Evolutionary conservation across 495 filamentous ascomycete species (phyloP), one percentile per base, ranked within the genome.

Genomic region (Rhypophila decipiens): DNA sequence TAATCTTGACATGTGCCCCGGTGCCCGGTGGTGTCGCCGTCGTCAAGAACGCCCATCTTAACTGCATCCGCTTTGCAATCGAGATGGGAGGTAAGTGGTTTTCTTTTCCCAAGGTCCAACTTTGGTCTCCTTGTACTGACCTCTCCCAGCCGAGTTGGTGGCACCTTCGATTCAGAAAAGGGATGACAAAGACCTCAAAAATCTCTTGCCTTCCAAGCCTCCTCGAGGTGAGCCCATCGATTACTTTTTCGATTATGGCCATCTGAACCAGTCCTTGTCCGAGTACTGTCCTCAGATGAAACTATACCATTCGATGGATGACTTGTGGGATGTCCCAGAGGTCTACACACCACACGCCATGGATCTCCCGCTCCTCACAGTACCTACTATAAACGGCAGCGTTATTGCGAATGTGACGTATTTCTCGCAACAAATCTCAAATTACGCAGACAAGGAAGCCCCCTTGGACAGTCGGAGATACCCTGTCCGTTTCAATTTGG

Each of bases 61-160:
- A 54, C 36, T 69, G 66, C 52, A 53, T 67, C 13, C 55, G 66
- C n/a, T 58, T 60, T 45, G 64, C 61, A 12, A 65, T 69, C 15
- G 66, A 69, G 50, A 63, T 61, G 42, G 66, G 66, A 39, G 64
- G 66, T 56, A 23, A 51, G 53, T 50, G 12, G 13, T 2, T 22
- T 35, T 24, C 39, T 21, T 15, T 15, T 35, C 29, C 29, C 29
- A 33, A 7, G 9, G 9, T 10, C 35, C 35, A 7, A 40, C 13
- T 35, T n/a, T 20, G 4, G 15, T n/a, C 24, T 17, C 13, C 24
- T 45, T 4, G 15, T 31, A 24, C 40, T 23, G 37, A 38, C 24
- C n/a, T n/a, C n/a, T 22, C 13, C 9, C 24, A 62, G 63, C 66
- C 21, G 52, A 53, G 36, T 42, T 69, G 22, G 49, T 67, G n/a